A percentile compares a stretch with the other conserved stretches of the same genome.
These are phyloP conservation scores for Penicillium sp. DNA, from an alignment of 2,329 filamentous ascomycete species.

Conservation along the genomic window DNA sequence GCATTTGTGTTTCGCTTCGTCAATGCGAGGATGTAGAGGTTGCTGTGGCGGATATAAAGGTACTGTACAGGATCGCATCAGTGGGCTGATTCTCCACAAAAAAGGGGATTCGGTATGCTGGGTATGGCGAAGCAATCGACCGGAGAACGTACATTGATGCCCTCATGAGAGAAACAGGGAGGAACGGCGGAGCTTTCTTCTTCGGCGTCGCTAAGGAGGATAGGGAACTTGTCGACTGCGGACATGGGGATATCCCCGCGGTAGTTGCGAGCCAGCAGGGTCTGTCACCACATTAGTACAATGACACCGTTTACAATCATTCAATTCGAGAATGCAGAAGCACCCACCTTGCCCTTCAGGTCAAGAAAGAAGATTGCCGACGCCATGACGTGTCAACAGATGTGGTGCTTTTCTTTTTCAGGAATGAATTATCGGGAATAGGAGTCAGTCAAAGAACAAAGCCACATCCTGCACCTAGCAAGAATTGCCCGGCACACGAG, in stretches of 20 bases:
- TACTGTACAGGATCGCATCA: constrained; percentile 55
- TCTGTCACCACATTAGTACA: constrained; percentile 51
- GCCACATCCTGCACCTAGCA: constrained; percentile 14
- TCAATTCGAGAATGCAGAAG: background rate
- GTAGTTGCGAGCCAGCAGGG: constrained; percentile 96
- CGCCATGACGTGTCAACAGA: constrained; percentile 62
- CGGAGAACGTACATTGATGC: constrained; percentile 73
- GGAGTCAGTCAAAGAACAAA: constrained; percentile 7
- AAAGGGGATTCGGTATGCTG: constrained; percentile 3
- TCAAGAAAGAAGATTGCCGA: constrained; percentile 98
- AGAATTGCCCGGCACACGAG: constrained; percentile 4
- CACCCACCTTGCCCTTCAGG: constrained; percentile 92
- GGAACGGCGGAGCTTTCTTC: constrained; percentile 97
- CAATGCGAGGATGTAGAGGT: constrained; percentile 93
- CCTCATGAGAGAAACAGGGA: constrained; percentile 96
- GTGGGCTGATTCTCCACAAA: constrained; percentile 13
- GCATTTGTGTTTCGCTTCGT: constrained; percentile 99
- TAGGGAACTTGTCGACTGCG: constrained; percentile 94
- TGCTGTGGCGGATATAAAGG: constrained; percentile 98
- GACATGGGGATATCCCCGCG: constrained; percentile 98
- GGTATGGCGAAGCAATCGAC: constrained; percentile 2
- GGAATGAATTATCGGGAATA: constrained; percentile 6
- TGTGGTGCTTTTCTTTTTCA: background rate
- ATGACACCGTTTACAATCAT: background rate
- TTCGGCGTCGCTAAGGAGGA: constrained; percentile 95